These are phyloP conservation scores for Mortierella sp. DNA, from an alignment of 371 early-diverging fungal species.

Conservation along the genomic window DNA sequence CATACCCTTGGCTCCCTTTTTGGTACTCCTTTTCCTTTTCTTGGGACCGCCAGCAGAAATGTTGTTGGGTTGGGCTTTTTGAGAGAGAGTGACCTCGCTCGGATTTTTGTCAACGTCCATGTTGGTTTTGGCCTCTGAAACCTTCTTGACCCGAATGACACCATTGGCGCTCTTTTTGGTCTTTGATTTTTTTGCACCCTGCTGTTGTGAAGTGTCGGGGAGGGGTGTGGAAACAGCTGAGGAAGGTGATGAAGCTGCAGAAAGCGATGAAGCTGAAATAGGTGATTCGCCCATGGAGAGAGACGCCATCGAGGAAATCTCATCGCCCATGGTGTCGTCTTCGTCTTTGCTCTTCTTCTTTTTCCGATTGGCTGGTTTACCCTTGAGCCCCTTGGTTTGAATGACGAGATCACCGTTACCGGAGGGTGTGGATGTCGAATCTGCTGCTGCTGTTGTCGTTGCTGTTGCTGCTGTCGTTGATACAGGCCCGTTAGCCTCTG, in stretches of 20 bases:
- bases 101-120: too few relatives aligned
- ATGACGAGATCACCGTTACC: conserved; percentile 12
- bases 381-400: conserved; percentile 34
- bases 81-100: too few relatives aligned
- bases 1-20: neutral
- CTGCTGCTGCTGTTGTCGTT: neutral
- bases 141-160: neutral
- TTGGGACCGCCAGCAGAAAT: neutral
- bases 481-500: neutral
- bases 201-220: neutral
- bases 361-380: conserved; percentile 12
- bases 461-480: neutral
- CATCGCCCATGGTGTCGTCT: conserved; percentile 42
- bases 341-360: conserved; percentile 28
- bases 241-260: conserved; percentile 40
- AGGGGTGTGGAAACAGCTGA: conserved; percentile 17
- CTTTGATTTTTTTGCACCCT: too few relatives aligned
- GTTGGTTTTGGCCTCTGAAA: too few relatives aligned
- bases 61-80: neutral
- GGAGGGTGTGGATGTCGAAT: too few relatives aligned
- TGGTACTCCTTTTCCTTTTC: neutral
- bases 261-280: conserved; percentile 32
- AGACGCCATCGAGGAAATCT: conserved; percentile 36
- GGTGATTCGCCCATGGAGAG: conserved; percentile 33
- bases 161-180: too few relatives aligned